Evolutionary conservation across 2,329 filamentous ascomycete genomes (phyloP), one percentile per base, ranked within the genome.

Genomic region (Aspergillus sojae): DNA sequence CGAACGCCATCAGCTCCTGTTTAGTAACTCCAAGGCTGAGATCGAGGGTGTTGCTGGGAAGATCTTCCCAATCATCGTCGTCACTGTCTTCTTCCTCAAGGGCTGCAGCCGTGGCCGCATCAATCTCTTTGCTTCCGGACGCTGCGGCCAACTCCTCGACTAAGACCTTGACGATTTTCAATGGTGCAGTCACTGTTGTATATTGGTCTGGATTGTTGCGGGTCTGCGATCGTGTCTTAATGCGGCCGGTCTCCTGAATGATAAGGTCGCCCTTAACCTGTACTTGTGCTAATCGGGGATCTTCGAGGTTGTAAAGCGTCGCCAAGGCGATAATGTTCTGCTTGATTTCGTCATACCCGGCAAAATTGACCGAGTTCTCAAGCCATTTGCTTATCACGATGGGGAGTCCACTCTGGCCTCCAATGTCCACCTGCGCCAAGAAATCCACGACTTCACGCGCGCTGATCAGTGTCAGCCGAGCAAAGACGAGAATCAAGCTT

Each of bases 81-180:
- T 89, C 89, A 28, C 88, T 90, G 68, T 72, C 79, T 82, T 85
- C 83, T 34, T 87, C 84, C 3, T 85, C 85, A 6, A 86, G 84
- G 2, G 88, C 89, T 0, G 87, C 86, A 1, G 81, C 82, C 3
- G 84, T 80, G 48, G 87, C 86, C 1, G 89, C 83, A 57, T 88
- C 85, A 34, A 78, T 76, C 54, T 79, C 77, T 52, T 76, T 75
- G 64, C 69, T 78, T 14, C 92, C 92, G 5, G 91, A 89, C 1
- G 93, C 92, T 0, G 92, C 93, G 6, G 91, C 84, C 3, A 99
- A 87, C 80, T 99, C 95, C 74, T 97, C 93, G 54, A 98, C 90
- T 10, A 99, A 87, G 4, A 98, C 90, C 82, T 99, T 99, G 79
- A 98, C 82, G 65, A 99, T 97, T 82, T 99, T 99, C 74, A 99